These are phyloP conservation scores for Arbutus unedo DNA, from an alignment of 148 eudicot species.

Conservation along the genomic window DNA sequence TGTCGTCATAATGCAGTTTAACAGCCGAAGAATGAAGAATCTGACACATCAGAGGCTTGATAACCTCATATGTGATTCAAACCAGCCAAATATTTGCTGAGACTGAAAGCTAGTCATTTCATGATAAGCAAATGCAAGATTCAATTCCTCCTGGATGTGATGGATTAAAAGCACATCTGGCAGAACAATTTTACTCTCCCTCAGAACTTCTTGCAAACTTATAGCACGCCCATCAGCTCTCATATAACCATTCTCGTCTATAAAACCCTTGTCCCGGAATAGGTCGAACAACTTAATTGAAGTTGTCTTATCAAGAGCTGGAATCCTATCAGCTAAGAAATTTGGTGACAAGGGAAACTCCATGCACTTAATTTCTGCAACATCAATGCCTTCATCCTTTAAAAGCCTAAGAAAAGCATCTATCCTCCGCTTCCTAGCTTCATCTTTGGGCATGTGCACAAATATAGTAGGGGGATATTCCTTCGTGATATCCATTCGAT, in stretches of 20 bases:
- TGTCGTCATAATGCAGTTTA: not conserved
- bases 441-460: constrained; percentile 96
- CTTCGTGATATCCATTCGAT: constrained; percentile 47
- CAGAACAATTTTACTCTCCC: constrained; percentile 40
- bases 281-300: constrained; percentile 49
- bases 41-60: constrained; percentile 4
- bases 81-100: constrained; percentile 66
- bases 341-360: constrained; percentile 62
- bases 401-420: constrained; percentile 38
- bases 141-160: constrained; percentile 80
- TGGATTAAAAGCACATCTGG: constrained; percentile 39
- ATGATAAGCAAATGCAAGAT: constrained; percentile 88
- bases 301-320: constrained; percentile 36
- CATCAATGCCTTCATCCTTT: constrained; percentile 51
- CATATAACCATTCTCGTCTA: constrained; percentile 66
- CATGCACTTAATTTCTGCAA: constrained; percentile 61
- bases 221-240: constrained; percentile 70
- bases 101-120: constrained; percentile 92
- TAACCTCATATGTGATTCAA: constrained; percentile 55
- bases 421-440: constrained; percentile 39
- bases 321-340: constrained; percentile 58
- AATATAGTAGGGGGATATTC: constrained; percentile 85
- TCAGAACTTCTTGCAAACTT: constrained; percentile 57
- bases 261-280: constrained; percentile 51
- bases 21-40: not conserved